A percentile compares a stretch with the other conserved stretches of the same genome.
These are phyloP conservation scores for Solanum pinnatisectum DNA, from an alignment of 257 asterid species.

Conservation along the genomic window DNA sequence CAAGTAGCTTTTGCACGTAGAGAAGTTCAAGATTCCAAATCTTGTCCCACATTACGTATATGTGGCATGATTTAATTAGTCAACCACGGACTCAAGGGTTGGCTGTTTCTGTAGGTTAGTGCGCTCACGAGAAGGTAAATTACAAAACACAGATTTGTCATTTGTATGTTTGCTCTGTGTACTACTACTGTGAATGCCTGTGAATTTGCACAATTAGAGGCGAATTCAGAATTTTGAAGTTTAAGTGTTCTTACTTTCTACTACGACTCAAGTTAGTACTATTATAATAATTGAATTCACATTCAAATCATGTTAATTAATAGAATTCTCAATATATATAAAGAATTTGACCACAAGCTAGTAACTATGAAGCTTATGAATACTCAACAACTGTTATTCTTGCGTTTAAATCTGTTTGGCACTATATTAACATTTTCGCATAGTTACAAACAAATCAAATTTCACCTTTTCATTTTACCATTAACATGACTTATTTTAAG, in stretches of 20 bases:
- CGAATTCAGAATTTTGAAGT: neutral
- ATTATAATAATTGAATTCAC: neutral
- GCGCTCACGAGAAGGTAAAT: neutral
- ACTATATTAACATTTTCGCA: neutral
- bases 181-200: neutral
- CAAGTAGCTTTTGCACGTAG: neutral
- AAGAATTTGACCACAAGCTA: neutral
- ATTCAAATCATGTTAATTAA: neutral
- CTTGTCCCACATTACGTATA: neutral
- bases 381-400: neutral
- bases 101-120: neutral
- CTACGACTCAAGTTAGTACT: neutral
- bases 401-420: neutral
- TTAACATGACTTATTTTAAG: neutral
- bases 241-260: neutral
- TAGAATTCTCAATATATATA: too few species aligned
- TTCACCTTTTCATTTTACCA: neutral
- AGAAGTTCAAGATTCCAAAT: neutral
- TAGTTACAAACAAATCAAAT: neutral
- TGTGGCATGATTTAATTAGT: neutral
- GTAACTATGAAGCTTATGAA: neutral
- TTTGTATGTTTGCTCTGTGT: neutral
- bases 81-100: neutral
- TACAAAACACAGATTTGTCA: neutral
- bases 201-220: neutral